Evolutionary conservation across 176 grass and related monocot species (phyloP).

Genomic region (Melocanna baccifera): DNA sequence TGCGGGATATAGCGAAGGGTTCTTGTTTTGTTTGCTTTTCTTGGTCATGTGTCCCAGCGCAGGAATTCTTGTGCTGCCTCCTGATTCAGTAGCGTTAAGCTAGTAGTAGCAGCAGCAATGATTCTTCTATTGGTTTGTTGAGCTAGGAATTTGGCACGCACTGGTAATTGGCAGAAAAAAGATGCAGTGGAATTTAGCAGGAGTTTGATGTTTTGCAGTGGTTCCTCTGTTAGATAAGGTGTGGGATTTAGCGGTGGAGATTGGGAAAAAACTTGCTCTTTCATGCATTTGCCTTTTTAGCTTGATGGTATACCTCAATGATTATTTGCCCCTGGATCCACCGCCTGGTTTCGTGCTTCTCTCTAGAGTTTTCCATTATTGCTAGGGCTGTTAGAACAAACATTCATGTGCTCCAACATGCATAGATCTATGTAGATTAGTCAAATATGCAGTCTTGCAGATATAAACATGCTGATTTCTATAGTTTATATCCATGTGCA

Average conservation of each 20-base stretch:
- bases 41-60: not conserved
- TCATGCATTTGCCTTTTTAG: not conserved
- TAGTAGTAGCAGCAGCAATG: not conserved
- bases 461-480: not conserved
- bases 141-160: not conserved
- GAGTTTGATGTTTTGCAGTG: not conserved
- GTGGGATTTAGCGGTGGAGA: not conserved
- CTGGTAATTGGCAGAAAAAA: not conserved
- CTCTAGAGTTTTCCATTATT: not conserved
- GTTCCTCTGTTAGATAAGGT: not conserved
- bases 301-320: not conserved
- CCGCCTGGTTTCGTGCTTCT: not conserved
- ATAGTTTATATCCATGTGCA: not conserved
- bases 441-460: not conserved
- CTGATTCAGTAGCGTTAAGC: not conserved
- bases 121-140: not conserved
- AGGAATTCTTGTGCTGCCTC: not conserved
- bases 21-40: not conserved
- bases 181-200: not conserved
- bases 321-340: not conserved
- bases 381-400: not conserved
- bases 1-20: not conserved
- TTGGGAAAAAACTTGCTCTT: not conserved
- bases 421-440: not conserved
- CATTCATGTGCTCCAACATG: not conserved